These are phyloP conservation scores for Thalassiosira pacifica DNA, from an alignment of 352 stramenopile species.

Conservation along the genomic window DNA sequence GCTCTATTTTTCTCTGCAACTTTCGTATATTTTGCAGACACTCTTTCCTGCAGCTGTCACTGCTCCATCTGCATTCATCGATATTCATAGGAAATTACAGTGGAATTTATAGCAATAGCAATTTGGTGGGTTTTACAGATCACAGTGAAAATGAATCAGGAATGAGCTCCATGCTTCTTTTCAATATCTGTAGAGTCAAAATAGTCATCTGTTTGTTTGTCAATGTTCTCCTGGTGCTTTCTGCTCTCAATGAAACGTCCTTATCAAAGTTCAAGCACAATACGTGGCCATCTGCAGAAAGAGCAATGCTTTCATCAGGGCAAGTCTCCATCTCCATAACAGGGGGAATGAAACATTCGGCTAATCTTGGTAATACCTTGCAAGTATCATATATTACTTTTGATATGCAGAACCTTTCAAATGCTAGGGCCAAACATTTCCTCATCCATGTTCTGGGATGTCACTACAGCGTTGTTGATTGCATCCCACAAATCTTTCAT, in stretches of 20 bases:
- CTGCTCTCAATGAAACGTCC: background rate
- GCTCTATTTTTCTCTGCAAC: too few species aligned
- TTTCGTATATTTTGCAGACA: too few species aligned
- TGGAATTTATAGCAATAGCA: too few species aligned
- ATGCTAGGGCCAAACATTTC: constrained; percentile 8
- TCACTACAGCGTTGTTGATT: constrained; percentile 16
- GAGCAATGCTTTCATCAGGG: constrained; percentile 13
- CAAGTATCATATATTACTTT: constrained; percentile 17
- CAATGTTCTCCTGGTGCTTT: background rate
- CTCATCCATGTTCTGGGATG: constrained; percentile 6
- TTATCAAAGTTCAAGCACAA: constrained; percentile 17
- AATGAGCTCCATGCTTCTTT: constrained; percentile 22
- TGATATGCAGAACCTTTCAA: constrained; percentile 13
- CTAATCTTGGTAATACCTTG: constrained; percentile 19
- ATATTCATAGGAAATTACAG: too few species aligned
- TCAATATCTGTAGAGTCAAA: constrained; percentile 26
- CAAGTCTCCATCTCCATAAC: background rate
- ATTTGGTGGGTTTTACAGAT: too few species aligned
- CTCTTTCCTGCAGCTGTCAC: too few species aligned
- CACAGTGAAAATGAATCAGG: too few species aligned
- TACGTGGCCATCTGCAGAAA: constrained; percentile 14
- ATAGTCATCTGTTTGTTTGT: background rate
- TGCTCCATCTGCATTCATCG: too few species aligned
- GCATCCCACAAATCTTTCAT: constrained; percentile 1
- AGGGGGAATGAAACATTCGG: background rate